Base-by-base conservation (phyloP, 768 basidiomycete genomes). In the Panaeolus papilionaceus region DNA sequence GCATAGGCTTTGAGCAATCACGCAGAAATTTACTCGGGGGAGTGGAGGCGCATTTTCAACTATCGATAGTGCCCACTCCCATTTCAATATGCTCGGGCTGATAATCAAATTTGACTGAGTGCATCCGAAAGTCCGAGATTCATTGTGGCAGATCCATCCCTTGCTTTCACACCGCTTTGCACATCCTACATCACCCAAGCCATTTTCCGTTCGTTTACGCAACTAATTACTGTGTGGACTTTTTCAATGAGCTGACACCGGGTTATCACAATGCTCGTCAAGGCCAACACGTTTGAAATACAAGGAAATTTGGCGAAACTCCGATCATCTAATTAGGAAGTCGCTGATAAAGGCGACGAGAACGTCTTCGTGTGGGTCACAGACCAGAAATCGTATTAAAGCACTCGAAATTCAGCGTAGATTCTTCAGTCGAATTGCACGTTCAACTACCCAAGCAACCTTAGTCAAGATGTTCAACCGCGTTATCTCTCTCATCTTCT, bases 391-490 rank as follows among this genome's bases (percentile, higher is more conserved):
- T 33, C 23, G 54, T 58, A 58, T 58, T 58, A 58, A 58, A 33
- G 54, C 54, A 11, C 28, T 58, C 63, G 16, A 45, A 64, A 64
- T 44, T 39, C 20, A 18, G 16, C 8, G 38, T 2, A 64, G 20
- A 61, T 23, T 37, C 64, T 9, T 18, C 66, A 68, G 67, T 68
- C 67, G 67, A 68, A 68, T 58, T 66, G 39, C 28, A 33, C 16
- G 54, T 67, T 68, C 69, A 45, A 62, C 66, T 61, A 45, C 44
- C 40, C 38, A 37, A 44, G 18, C 49, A 51, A 49, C 44, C 11
- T 42, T 38, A 63, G 44, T 58, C 49, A 61, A 63, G 61, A 72
- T 72, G 71, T 70, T 68, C 47, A 20, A 28, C 28, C 54, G 54
- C 28, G 28, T 58, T 58, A 58, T 58, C 54, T 58, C 54, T 58